These are phyloP conservation scores for Limnanthes douglasii DNA, from an alignment of 345 rosid genomes.

Conservation along the genomic window DNA sequence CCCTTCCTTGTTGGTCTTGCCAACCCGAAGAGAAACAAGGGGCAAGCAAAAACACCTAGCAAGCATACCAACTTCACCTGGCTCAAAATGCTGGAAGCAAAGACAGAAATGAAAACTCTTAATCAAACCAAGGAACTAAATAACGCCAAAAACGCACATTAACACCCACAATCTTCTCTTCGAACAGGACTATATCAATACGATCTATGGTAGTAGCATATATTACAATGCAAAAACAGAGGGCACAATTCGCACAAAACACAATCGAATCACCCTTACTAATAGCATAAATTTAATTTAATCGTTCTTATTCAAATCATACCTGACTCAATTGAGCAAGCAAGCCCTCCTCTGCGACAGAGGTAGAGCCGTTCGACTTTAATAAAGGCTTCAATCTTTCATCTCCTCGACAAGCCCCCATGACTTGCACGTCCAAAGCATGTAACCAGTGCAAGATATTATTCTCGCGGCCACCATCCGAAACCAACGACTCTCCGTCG, in stretches of 20 bases:
- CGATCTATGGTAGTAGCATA: no score
- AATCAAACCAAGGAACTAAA: background rate
- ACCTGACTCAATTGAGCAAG: slow-evolving; percentile 85
- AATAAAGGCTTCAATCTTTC: slow-evolving; percentile 92
- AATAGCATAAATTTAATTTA: background rate
- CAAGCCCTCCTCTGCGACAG: slow-evolving; percentile 66
- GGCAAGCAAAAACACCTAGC: slow-evolving; percentile 95
- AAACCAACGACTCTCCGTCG: slow-evolving; percentile 46
- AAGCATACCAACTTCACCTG: slow-evolving; percentile 81
- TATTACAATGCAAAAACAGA: no score
- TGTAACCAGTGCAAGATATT: slow-evolving; percentile 80
- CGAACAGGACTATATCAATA: background rate
- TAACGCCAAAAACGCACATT: background rate
- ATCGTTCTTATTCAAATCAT: background rate
- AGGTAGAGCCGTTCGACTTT: slow-evolving; percentile 48
- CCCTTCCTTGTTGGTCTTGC: slow-evolving; percentile 70
- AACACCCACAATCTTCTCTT: no score
- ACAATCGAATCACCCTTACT: background rate
- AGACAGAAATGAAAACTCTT: background rate
- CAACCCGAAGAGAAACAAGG: slow-evolving; percentile 81
- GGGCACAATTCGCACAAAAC: no score
- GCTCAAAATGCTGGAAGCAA: slow-evolving; percentile 57
- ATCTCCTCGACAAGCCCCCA: slow-evolving; percentile 94
- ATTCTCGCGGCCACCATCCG: slow-evolving; percentile 50
- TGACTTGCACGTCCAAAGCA: slow-evolving; percentile 80